phyloP scores from a whole-genome alignment of 2,329 filamentous ascomycete genomes.

The Torrubiella hemipterigena region DNA sequence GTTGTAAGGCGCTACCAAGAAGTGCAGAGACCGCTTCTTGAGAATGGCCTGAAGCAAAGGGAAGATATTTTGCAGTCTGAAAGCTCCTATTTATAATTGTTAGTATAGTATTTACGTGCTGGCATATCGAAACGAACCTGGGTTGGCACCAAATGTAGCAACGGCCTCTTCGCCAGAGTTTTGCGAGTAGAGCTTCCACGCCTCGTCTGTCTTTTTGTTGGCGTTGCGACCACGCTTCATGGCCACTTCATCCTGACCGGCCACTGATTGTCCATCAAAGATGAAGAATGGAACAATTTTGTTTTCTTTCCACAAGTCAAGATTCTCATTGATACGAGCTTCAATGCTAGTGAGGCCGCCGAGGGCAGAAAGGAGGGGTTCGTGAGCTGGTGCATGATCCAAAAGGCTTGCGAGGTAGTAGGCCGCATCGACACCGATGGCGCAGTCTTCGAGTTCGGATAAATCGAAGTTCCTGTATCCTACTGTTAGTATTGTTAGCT shows the following conservation, averaged over 20 bases:
- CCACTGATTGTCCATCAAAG: constrained; percentile 78
- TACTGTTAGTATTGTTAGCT: constrained; percentile 6
- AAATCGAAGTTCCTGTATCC: constrained; percentile 44
- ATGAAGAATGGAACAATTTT: constrained; percentile 75
- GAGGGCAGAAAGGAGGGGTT: constrained; percentile 80
- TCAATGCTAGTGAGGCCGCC: constrained; percentile 77
- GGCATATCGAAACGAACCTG: constrained; percentile 41
- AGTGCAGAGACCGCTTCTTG: constrained; percentile 55
- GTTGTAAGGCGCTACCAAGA: constrained; percentile 76
- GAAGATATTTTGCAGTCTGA: constrained; percentile 59
- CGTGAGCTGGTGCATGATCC: constrained; percentile 56
- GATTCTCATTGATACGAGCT: constrained; percentile 61
- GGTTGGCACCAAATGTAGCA: constrained; percentile 65
- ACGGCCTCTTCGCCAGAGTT: constrained; percentile 73
- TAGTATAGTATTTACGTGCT: too few relatives aligned
- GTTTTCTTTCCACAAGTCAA: constrained; percentile 58
- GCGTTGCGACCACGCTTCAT: constrained; percentile 53
- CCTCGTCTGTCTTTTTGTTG: constrained; percentile 59
- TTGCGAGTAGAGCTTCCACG: constrained; percentile 79
- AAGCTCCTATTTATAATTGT: constrained; percentile 44
- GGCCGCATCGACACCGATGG: constrained; percentile 78
- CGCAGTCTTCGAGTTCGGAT: constrained; percentile 59
- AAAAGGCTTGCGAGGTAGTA: constrained; percentile 78
- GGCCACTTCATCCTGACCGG: constrained; percentile 60
- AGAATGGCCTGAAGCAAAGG: constrained; percentile 67